Percentiles rank a stretch among this genome's conserved stretches.
Evolutionary conservation across 495 filamentous ascomycete species (phyloP).

Genomic region (Hyaloscypha hepaticicola): DNA sequence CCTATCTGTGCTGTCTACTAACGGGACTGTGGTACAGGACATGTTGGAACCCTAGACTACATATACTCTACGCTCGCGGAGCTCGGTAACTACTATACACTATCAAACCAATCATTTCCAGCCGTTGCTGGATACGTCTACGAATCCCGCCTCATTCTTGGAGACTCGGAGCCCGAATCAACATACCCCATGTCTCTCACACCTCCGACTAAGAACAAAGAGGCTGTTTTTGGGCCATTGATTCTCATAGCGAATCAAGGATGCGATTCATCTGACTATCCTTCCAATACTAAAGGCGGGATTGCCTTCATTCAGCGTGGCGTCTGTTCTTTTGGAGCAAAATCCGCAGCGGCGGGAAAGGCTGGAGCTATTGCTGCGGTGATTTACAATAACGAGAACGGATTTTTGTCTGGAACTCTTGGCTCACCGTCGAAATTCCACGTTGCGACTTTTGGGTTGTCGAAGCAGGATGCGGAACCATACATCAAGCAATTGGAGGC

Average conservation of each 20-base stretch:
- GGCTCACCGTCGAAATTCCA: constrained; percentile 51
- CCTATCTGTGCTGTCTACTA: constrained; percentile 11
- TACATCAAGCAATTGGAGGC: constrained; percentile 45
- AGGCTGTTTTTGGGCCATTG: constrained; percentile 48
- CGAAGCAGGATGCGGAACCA: constrained; percentile 48
- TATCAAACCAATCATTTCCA: constrained; percentile 57
- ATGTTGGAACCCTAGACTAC: constrained; percentile 58
- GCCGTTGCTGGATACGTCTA: constrained; percentile 58
- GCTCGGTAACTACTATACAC: constrained; percentile 57
- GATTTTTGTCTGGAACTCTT: constrained; percentile 50
- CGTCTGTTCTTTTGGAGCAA: constrained; percentile 58
- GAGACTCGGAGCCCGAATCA: constrained; percentile 47
- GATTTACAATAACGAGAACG: constrained; percentile 57
- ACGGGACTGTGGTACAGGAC: constrained; percentile 41
- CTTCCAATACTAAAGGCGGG: constrained; percentile 40
- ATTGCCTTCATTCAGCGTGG: constrained; percentile 60
- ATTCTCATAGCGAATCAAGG: constrained; percentile 47
- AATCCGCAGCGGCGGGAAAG: constrained; percentile 54
- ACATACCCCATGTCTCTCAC: constrained; percentile 58
- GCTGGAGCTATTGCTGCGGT: constrained; percentile 61
- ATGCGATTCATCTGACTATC: constrained; percentile 48
- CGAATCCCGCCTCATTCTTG: constrained; percentile 56
- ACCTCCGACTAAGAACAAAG: constrained; percentile 54
- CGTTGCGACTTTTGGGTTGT: constrained; percentile 58
- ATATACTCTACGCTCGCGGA: constrained; percentile 50